Evolutionary conservation across 1,284 basidiomycete genomes (phyloP).

Genomic region (Macrocystidia cucumis): DNA sequence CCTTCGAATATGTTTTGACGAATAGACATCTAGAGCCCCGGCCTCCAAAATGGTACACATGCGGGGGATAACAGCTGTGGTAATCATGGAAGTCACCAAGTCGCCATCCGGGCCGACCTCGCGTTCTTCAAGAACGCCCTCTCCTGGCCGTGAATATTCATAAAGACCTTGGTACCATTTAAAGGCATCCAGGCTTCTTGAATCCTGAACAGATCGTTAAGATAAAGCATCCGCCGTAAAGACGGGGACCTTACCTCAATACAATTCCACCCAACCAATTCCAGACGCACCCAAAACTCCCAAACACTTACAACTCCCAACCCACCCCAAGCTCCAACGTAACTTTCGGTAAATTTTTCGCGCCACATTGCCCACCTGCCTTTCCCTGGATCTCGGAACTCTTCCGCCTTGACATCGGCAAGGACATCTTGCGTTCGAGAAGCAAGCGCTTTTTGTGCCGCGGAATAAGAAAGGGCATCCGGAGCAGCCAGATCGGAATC

Average conservation of each 20-base stretch:
- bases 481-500: slow-evolving; percentile 65
- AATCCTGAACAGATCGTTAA: slow-evolving; percentile 30
- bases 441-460: slow-evolving; percentile 53
- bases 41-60: slow-evolving; percentile 63
- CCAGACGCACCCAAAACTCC: slow-evolving; percentile 92
- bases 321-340: slow-evolving; percentile 85
- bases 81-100: slow-evolving; percentile 83
- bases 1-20: slow-evolving; percentile 53
- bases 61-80: slow-evolving; percentile 75
- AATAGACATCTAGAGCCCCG: slow-evolving; percentile 81
- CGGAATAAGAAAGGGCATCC: slow-evolving; percentile 65
- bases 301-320: slow-evolving; percentile 86
- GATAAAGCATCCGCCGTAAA: slow-evolving; percentile 1
- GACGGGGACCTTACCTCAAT: slow-evolving; percentile 53
- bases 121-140: slow-evolving; percentile 38
- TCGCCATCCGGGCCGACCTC: slow-evolving; percentile 80
- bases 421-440: slow-evolving; percentile 51
- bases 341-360: slow-evolving; percentile 70
- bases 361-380: slow-evolving; percentile 86
- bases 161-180: slow-evolving; percentile 78
- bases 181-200: slow-evolving; percentile 68
- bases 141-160: slow-evolving; percentile 63
- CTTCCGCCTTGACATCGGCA: slow-evolving; percentile 81
- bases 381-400: slow-evolving; percentile 77
- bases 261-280: slow-evolving; percentile 85